Evolutionary conservation across 1,139 yeast species (phyloP).

Genomic region (Candida neerlandica): DNA sequence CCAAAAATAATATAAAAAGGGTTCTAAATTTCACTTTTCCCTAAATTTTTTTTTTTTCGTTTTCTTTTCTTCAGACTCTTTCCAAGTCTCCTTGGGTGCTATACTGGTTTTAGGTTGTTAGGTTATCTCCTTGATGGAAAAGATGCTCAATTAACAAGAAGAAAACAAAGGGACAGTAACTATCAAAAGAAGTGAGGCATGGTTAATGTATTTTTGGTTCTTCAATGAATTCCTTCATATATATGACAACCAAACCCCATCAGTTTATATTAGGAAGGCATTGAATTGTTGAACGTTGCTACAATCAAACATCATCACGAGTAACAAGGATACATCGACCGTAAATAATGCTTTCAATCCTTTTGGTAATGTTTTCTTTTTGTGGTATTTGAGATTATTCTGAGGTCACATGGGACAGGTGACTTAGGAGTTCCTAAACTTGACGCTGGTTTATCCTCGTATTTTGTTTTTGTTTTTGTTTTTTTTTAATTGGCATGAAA

Average conservation of each 20-base stretch:
- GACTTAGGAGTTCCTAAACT: not conserved
- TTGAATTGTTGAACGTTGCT: not conserved
- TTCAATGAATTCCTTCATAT: not conserved
- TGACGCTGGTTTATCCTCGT: not conserved
- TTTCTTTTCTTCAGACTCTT: not conserved
- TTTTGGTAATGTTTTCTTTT: not conserved
- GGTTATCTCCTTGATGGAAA: not conserved
- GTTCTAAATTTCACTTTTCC: not conserved
- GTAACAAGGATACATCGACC: not conserved
- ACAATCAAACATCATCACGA: conserved; percentile 2
- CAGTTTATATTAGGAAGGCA: not conserved
- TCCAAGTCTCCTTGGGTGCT: not conserved
- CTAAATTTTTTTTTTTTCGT: not conserved
- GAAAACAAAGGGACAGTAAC: not conserved
- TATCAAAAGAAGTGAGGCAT: not conserved
- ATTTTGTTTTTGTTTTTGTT: not conserved
- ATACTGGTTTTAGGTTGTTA: not conserved
- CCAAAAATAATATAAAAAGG: not conserved
- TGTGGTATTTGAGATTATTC: not conserved
- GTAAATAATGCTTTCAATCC: not conserved
- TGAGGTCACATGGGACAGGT: not conserved
- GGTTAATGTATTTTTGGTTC: not conserved
- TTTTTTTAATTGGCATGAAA: too few species aligned
- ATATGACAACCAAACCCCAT: not conserved
- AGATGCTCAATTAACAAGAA: not conserved